These are phyloP conservation scores for Prunus kanzakura DNA, from an alignment of 306 rosid species.

Conservation along the genomic window DNA sequence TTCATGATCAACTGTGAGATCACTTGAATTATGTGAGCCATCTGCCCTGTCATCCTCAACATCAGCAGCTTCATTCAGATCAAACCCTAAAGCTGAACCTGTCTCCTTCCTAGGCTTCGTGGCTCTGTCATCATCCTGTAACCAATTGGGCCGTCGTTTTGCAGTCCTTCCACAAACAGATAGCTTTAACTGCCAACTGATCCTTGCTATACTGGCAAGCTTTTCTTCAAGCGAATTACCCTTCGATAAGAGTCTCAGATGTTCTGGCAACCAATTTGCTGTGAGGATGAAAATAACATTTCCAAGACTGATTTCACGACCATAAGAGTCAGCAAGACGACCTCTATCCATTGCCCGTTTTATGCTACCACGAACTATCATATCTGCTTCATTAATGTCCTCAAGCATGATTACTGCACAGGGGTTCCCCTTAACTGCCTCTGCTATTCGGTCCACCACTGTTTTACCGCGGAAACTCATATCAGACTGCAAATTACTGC, in stretches of 20 bases:
- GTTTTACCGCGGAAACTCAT: constrained; percentile 77
- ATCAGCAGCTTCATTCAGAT: constrained; percentile 77
- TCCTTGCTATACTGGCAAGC: constrained; percentile 49
- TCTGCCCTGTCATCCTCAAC: constrained; percentile 65
- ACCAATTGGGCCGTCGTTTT: constrained; percentile 73
- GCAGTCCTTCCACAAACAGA: constrained; percentile 47
- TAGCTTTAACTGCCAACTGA: constrained; percentile 70
- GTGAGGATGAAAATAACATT: constrained; percentile 83
- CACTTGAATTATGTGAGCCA: constrained; percentile 90
- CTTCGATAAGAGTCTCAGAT: constrained; percentile 48
- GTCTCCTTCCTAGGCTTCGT: constrained; percentile 56
- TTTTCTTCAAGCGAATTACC: constrained; percentile 53
- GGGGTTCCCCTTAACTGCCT: constrained; percentile 76
- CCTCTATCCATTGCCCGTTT: constrained; percentile 88
- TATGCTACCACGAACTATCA: constrained; percentile 56
- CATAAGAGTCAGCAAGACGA: constrained; percentile 73
- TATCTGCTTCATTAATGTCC: constrained; percentile 72
- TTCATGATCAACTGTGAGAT: constrained; percentile 75
- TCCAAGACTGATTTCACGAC: constrained; percentile 85
- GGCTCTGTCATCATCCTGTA: constrained; percentile 51
- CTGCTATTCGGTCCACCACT: constrained; percentile 71
- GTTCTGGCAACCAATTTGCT: constrained; percentile 75
- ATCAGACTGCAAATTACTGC: constrained; percentile 56
- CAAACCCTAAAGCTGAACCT: constrained; percentile 51
- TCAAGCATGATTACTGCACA: constrained; percentile 79